These are phyloP conservation scores for Cryptococcus hybrid DNA, from an alignment of 1,284 basidiomycete species.

Conservation along the genomic window DNA sequence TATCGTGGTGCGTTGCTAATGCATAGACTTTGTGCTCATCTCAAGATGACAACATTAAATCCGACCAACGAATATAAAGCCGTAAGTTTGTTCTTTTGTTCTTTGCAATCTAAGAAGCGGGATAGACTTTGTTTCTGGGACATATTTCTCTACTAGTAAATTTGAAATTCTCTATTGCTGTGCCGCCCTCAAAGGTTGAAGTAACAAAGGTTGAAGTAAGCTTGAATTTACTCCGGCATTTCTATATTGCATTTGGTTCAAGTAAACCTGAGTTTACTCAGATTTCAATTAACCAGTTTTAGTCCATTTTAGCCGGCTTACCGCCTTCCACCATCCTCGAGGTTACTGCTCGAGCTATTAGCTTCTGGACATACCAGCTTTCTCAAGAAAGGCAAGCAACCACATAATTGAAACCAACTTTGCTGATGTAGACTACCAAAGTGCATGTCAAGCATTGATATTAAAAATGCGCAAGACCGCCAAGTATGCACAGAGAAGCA, in stretches of 20 bases:
- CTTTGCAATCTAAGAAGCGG: no score
- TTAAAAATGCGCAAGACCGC: constrained; percentile 24
- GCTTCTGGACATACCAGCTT: constrained; percentile 34
- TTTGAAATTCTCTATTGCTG: neutral
- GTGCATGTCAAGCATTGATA: constrained; percentile 25
- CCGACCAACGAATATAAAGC: constrained; percentile 31
- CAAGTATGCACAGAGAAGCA: constrained; percentile 18
- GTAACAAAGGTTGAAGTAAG: no score
- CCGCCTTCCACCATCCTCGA: constrained; percentile 25
- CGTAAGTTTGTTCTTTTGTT: constrained; percentile 8
- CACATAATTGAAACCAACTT: neutral
- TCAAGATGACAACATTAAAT: constrained; percentile 21
- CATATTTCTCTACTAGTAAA: no score
- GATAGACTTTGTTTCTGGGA: no score
- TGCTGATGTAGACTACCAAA: constrained; percentile 1
- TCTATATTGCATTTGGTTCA: no score
- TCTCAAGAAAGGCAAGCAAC: constrained; percentile 26
- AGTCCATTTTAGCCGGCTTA: constrained; percentile 33
- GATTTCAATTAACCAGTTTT: no score
- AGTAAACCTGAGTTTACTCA: no score
- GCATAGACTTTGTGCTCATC: neutral
- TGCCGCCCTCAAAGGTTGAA: neutral
- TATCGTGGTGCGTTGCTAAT: constrained; percentile 18
- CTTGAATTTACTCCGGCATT: no score
- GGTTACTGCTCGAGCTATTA: constrained; percentile 25